Percentiles rank a stretch among this genome's conserved stretches.
Conservation (phyloP, 2,329 filamentous ascomycete species). For the Aureobasidium melanogenum region DNA sequence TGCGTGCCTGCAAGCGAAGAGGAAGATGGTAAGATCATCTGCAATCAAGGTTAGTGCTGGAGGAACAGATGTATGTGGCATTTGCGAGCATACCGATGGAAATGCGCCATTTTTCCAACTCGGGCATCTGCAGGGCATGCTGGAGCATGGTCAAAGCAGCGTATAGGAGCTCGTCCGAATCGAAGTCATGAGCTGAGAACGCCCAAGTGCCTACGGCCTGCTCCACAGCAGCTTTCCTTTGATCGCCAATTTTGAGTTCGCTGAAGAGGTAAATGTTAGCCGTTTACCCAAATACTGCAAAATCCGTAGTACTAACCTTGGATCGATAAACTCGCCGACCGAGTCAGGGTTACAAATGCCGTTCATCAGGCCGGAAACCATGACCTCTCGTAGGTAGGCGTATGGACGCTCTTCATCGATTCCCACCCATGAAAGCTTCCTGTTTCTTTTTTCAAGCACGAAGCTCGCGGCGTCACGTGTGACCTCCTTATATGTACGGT, state of each 20-base stretch:
- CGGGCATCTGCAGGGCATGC: slow-evolving; percentile 74
- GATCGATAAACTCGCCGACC: slow-evolving; percentile 52
- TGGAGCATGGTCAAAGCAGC: slow-evolving; percentile 82
- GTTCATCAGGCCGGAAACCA: slow-evolving; percentile 86
- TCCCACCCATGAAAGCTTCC: slow-evolving; percentile 88
- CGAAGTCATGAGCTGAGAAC: slow-evolving; percentile 83
- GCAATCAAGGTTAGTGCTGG: slow-evolving; percentile 19
- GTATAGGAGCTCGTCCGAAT: slow-evolving; percentile 82
- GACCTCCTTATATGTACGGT: slow-evolving; percentile 70
- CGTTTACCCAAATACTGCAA: too few relatives aligned
- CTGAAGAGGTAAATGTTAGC: slow-evolving; percentile 24
- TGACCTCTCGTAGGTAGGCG: slow-evolving; percentile 80
- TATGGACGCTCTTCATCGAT: slow-evolving; percentile 78
- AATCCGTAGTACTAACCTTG: slow-evolving; percentile 41
- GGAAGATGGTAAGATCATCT: slow-evolving; percentile 77
- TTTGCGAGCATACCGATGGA: slow-evolving; percentile 52
- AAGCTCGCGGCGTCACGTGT: slow-evolving; percentile 63
- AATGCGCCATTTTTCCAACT: slow-evolving; percentile 72
- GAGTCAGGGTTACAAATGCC: slow-evolving; percentile 70
- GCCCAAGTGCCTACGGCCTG: slow-evolving; percentile 68
- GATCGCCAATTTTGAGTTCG: slow-evolving; percentile 57
- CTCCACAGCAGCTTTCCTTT: slow-evolving; percentile 58
- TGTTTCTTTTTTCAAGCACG: slow-evolving; percentile 61
- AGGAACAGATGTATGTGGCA: slow-evolving; percentile 12
- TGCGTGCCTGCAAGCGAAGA: slow-evolving; percentile 81